Evolutionary conservation across 305 asterid species (phyloP).

Genomic region (Galium porrigens): DNA sequence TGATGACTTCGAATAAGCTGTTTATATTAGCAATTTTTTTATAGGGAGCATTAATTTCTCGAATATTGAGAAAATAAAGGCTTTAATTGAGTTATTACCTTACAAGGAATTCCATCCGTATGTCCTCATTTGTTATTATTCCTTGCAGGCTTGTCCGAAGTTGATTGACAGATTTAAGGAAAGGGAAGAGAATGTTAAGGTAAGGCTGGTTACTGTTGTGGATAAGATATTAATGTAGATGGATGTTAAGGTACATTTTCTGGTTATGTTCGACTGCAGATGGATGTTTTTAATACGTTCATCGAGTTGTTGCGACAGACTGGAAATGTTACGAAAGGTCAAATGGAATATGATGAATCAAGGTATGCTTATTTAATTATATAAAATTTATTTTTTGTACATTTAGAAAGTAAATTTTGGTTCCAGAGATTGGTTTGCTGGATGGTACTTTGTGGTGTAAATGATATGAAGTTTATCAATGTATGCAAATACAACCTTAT

Average conservation of each 20-base stretch:
- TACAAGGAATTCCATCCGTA: not conserved
- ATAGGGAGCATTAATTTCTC: too few relatives aligned
- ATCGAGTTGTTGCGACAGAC: conserved; percentile 91
- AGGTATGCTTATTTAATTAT: conserved; percentile 43
- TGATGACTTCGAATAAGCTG: too few relatives aligned
- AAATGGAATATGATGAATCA: conserved; percentile 62
- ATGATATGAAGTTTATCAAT: not conserved
- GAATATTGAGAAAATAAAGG: not conserved
- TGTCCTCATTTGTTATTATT: not conserved
- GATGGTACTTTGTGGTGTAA: not conserved
- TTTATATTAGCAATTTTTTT: not conserved
- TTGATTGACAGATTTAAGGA: conserved; percentile 94
- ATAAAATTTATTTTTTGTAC: not conserved
- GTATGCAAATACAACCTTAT: not conserved
- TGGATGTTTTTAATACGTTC: conserved; percentile 91
- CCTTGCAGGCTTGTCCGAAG: conserved; percentile 86
- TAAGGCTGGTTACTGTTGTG: conserved; percentile 17
- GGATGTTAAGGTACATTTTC: conserved; percentile 8
- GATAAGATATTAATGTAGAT: not conserved
- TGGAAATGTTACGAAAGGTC: conserved; percentile 86
- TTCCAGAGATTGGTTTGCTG: not conserved
- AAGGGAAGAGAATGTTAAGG: conserved; percentile 99
- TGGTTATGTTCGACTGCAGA: conserved; percentile 39
- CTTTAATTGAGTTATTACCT: not conserved
- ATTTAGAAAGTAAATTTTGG: not conserved